Conservation (phyloP, 306 rosid species). For the Macrotyloma uniflorum region DNA sequence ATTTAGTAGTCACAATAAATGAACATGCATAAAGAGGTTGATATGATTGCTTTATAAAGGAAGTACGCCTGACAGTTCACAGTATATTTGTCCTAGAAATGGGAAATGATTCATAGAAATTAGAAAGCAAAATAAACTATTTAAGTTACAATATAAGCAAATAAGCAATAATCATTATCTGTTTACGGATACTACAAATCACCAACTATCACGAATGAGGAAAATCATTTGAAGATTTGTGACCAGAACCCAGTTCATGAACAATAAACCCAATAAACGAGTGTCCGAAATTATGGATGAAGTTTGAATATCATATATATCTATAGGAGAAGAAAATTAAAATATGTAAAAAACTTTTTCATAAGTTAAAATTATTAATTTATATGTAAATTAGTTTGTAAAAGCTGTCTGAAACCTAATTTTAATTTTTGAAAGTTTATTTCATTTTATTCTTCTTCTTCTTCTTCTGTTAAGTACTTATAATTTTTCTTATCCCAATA, state of each 20-base stretch:
- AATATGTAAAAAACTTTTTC: no score
- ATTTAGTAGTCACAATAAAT: background rate
- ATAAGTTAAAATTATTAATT: no score
- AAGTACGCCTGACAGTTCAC: background rate
- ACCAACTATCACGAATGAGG: background rate
- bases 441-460: no score
- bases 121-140: background rate
- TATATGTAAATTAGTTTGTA: no score
- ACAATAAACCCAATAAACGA: background rate
- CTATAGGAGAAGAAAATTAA: no score
- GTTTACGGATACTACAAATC: background rate
- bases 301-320: background rate
- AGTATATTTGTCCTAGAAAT: constrained; percentile 14
- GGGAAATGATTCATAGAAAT: background rate
- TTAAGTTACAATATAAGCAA: background rate
- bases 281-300: background rate
- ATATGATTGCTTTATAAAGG: background rate
- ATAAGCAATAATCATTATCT: background rate
- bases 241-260: background rate
- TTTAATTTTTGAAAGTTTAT: no score
- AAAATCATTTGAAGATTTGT: background rate
- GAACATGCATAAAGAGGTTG: constrained; percentile 17
- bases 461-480: no score
- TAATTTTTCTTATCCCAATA: no score
- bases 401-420: no score